These are phyloP conservation scores for Ramularia endophylla DNA, from an alignment of 2,329 filamentous ascomycete genomes.

Conservation along the genomic window DNA sequence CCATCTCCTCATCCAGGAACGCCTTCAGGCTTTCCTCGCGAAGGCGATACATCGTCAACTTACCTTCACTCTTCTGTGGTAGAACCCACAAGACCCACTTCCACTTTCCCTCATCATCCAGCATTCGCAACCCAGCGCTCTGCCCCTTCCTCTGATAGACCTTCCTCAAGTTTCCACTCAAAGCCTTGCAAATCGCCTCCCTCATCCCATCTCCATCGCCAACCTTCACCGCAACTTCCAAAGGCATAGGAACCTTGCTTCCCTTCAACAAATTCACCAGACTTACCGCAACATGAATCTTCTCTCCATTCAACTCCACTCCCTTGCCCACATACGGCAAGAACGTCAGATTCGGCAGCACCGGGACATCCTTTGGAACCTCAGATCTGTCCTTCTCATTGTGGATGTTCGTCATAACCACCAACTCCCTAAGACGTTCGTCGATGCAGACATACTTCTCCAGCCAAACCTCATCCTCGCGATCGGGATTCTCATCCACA, in stretches of 20 bases:
- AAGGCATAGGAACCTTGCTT: background rate
- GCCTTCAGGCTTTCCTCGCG: background rate
- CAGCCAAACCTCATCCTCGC: background rate
- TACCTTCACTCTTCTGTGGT: background rate
- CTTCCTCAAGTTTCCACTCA: background rate
- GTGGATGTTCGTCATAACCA: no score
- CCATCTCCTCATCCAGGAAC: slow-evolving; percentile 1
- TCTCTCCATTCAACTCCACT: no score
- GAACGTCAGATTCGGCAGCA: no score
- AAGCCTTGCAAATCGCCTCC: background rate
- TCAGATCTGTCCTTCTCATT: no score
- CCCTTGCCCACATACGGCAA: no score
- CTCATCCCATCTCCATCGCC: background rate
- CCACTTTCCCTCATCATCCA: slow-evolving; percentile 1
- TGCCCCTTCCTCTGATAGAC: background rate
- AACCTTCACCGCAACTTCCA: background rate
- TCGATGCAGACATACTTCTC: background rate
- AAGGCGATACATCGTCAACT: background rate
- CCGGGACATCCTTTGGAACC: no score
- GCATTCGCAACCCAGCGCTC: background rate
- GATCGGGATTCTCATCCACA: background rate
- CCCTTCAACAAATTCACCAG: no score
- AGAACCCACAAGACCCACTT: background rate
- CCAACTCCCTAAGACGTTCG: background rate
- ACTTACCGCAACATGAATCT: no score